Conservation (phyloP, 257 asterid species). For the Jacaranda copaia region DNA sequence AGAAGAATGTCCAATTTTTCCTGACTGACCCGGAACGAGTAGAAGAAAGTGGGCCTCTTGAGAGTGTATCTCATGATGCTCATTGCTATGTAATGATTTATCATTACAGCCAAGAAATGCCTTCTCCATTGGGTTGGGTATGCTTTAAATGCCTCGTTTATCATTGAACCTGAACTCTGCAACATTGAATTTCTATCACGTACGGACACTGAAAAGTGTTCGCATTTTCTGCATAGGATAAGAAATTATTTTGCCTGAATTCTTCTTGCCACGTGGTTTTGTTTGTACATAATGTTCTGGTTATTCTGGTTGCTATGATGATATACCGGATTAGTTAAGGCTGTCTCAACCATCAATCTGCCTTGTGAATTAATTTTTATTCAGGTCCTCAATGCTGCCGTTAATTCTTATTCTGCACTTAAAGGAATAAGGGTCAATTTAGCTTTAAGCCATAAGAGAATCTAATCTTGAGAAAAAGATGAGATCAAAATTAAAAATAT, state of each 20-base stretch:
- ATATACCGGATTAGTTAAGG: too few species aligned
- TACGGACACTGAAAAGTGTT: neutral
- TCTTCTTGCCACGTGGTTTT: neutral
- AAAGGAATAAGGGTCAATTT: neutral
- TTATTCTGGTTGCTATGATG: neutral
- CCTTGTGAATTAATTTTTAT: neutral
- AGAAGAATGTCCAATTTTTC: conserved; percentile 11
- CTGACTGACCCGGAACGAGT: conserved; percentile 19
- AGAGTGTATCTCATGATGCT: neutral
- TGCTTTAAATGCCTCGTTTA: too few species aligned
- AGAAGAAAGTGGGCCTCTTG: conserved; percentile 2
- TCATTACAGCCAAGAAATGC: neutral
- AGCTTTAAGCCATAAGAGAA: conserved; percentile 1
- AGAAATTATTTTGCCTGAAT: neutral
- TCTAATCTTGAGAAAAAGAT: neutral
- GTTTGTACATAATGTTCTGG: neutral
- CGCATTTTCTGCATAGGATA: neutral
- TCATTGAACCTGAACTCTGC: neutral
- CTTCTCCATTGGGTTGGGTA: neutral
- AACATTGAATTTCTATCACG: neutral
- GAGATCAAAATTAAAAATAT: neutral
- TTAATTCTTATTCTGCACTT: neutral
- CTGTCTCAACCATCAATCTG: too few species aligned
- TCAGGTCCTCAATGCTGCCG: neutral
- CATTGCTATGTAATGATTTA: neutral